phyloP scores from a whole-genome alignment of 345 rosid genomes.

The Psidium friedrichsthalianum region DNA sequence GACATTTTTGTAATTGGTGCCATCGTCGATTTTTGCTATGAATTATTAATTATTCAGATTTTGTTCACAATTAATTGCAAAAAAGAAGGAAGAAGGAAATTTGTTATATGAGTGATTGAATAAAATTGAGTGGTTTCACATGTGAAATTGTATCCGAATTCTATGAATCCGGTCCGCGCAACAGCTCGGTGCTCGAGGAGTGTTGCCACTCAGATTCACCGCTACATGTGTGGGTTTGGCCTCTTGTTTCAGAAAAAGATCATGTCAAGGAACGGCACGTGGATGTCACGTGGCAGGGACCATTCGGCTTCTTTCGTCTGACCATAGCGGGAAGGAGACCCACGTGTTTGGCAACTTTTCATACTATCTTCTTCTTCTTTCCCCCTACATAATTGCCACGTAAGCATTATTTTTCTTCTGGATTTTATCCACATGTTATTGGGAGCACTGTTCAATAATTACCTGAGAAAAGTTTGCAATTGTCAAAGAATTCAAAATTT shows the following conservation, averaged over 20 bases:
- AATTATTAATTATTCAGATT: not conserved
- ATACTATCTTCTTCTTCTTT: not conserved
- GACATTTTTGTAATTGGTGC: not conserved
- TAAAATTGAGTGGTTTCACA: too few species aligned
- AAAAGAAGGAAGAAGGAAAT: not conserved
- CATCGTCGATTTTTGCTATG: not conserved
- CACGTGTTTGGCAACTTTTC: not conserved
- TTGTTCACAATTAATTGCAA: not conserved
- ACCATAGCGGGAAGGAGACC: not conserved
- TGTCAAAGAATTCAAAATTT: not conserved
- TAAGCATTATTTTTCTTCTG: not conserved
- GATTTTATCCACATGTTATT: not conserved
- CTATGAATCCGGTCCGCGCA: not conserved
- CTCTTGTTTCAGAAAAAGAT: not conserved
- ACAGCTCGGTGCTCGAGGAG: not conserved
- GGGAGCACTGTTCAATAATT: not conserved
- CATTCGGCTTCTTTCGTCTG: not conserved
- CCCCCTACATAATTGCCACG: not conserved
- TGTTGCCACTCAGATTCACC: not conserved
- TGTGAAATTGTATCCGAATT: too few species aligned
- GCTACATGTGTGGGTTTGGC: not conserved
- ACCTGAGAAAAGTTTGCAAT: not conserved
- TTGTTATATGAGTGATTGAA: not conserved
- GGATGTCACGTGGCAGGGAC: not conserved
- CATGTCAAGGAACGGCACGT: not conserved